Percentiles rank a stretch among this genome's conserved stretches.
phyloP scores from a whole-genome alignment of 805 yeast species.

The Saccharomycopsis lassenensis region DNA sequence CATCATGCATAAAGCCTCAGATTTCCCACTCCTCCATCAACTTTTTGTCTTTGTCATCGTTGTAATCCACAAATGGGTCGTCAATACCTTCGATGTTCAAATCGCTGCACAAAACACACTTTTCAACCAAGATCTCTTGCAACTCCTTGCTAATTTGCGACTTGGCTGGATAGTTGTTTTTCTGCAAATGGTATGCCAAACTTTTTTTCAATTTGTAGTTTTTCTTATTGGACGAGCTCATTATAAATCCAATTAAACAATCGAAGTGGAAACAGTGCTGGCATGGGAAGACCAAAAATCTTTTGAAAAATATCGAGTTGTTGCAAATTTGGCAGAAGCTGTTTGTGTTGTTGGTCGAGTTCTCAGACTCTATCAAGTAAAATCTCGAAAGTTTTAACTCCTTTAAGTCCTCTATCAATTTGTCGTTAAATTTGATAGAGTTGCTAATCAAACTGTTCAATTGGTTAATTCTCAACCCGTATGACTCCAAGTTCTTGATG shows the following conservation, averaged over 20 bases:
- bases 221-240: slow-evolving; percentile 55
- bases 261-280: slow-evolving; percentile 84
- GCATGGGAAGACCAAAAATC: slow-evolving; percentile 79
- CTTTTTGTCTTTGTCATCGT: slow-evolving; percentile 5
- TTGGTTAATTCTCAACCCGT: slow-evolving; percentile 54
- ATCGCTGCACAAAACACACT: slow-evolving; percentile 72
- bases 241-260: slow-evolving; percentile 57
- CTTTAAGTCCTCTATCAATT: slow-evolving; percentile 49
- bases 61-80: slow-evolving; percentile 32
- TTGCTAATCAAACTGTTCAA: slow-evolving; percentile 67
- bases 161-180: slow-evolving; percentile 17
- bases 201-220: slow-evolving; percentile 52
- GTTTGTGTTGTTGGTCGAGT: slow-evolving; percentile 16
- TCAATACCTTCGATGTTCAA: slow-evolving; percentile 61
- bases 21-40: slow-evolving; percentile 16
- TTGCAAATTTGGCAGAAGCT: slow-evolving; percentile 51
- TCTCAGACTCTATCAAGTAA: slow-evolving; percentile 13
- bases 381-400: slow-evolving; percentile 25
- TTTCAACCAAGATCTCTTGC: slow-evolving; percentile 47
- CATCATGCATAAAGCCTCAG: too few relatives aligned
- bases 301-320: slow-evolving; percentile 58
- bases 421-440: slow-evolving; percentile 49
- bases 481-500: slow-evolving; percentile 63
- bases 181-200: slow-evolving; percentile 34
- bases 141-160: slow-evolving; percentile 32